Percentiles rank a stretch among this genome's conserved stretches.
These are phyloP conservation scores for Scheffersomyces stambukii DNA, from an alignment of 1,139 yeast genomes.

Conservation along the genomic window DNA sequence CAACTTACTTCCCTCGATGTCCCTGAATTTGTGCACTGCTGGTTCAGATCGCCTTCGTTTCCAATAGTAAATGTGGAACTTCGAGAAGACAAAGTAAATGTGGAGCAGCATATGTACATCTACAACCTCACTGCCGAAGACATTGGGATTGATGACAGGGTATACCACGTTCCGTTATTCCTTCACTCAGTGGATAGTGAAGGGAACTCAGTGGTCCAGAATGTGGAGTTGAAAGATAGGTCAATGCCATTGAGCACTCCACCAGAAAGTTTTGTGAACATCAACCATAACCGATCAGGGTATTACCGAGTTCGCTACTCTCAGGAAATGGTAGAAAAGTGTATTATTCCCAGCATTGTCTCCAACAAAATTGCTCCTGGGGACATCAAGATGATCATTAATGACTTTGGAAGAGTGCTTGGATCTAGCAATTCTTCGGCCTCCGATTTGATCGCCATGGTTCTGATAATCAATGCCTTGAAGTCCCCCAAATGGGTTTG, in stretches of 20 bases:
- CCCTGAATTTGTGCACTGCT: slow-evolving; percentile 46
- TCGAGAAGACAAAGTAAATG: slow-evolving; percentile 21
- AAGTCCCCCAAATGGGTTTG: slow-evolving; percentile 17
- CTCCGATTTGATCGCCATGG: slow-evolving; percentile 25
- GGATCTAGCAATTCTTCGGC: slow-evolving; percentile 16
- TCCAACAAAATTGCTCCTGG: too few relatives aligned
- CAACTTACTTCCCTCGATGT: slow-evolving; percentile 28
- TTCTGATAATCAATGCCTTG: slow-evolving; percentile 25
- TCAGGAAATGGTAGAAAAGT: slow-evolving; percentile 5
- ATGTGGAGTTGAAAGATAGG: slow-evolving; percentile 48
- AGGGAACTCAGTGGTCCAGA: slow-evolving; percentile 27
- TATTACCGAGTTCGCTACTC: slow-evolving; percentile 35
- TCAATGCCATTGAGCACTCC: slow-evolving; percentile 31
- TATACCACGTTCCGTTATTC: slow-evolving; percentile 52
- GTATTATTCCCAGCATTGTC: too few relatives aligned
- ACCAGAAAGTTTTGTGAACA: slow-evolving; percentile 15
- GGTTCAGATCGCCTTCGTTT: slow-evolving; percentile 56
- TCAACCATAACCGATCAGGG: slow-evolving; percentile 48
- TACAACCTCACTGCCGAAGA: slow-evolving; percentile 21
- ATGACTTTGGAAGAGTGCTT: slow-evolving; percentile 33
- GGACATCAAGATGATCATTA: slow-evolving; percentile 23
- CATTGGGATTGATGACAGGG: slow-evolving; percentile 37
- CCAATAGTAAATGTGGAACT: slow-evolving; percentile 46
- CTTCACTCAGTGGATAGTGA: slow-evolving; percentile 28
- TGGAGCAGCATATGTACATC: slow-evolving; percentile 53